Evolutionary conservation across 2,329 filamentous ascomycete species (phyloP).

Genomic region (Fusarium circinatum): DNA sequence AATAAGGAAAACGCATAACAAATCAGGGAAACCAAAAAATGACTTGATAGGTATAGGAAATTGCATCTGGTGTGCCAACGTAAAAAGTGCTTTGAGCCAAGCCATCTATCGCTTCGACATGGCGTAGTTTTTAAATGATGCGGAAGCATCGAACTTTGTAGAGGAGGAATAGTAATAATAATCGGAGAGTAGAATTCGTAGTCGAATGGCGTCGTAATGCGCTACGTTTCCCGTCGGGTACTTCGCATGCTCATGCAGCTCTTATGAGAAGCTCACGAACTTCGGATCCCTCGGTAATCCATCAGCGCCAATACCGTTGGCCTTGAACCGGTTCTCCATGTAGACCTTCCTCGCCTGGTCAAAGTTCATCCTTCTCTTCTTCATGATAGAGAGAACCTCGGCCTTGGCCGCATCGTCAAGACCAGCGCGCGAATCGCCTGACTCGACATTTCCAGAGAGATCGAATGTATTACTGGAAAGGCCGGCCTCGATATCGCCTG

Average conservation of each 20-base stretch:
- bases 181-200: not conserved
- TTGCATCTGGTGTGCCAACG: conserved; percentile 37
- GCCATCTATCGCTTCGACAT: conserved; percentile 2
- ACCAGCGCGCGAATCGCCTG: conserved; percentile 81
- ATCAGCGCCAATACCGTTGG: conserved; percentile 88
- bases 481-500: conserved; percentile 87
- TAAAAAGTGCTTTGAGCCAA: not conserved
- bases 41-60: conserved; percentile 12
- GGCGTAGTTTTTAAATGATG: not conserved
- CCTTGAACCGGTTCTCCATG: conserved; percentile 86
- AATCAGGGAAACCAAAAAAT: conserved; percentile 2
- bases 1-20: conserved; percentile 9
- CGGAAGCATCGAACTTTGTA: not conserved
- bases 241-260: not conserved
- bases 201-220: conserved; percentile 3
- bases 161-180: not conserved
- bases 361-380: conserved; percentile 81
- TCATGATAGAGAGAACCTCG: conserved; percentile 92
- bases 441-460: conserved; percentile 80
- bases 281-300: conserved; percentile 91
- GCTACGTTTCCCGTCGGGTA: not conserved
- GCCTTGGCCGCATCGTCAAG: conserved; percentile 83
- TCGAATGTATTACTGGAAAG: conserved; percentile 87
- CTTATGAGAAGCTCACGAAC: conserved; percentile 83
- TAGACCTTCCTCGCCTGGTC: conserved; percentile 90